Conservation (phyloP, 192 early-diverging fungal species). For the Gigaspora rosea region DNA sequence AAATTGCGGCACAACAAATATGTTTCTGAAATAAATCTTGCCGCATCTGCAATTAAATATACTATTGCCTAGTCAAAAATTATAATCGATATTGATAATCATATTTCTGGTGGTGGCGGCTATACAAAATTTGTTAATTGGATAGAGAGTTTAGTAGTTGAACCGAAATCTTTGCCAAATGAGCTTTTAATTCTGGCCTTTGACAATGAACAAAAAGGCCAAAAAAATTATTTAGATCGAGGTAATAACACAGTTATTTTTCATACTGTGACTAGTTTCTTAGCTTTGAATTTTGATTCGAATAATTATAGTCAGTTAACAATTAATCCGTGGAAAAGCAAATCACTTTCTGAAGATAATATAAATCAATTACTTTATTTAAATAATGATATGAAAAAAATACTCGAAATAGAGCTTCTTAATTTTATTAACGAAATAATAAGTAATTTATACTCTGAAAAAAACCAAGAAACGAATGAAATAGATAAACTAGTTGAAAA, state of each 20-base stretch:
- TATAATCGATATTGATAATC: conserved; percentile 8
- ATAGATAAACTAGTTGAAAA: background rate
- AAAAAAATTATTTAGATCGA: conserved; percentile 16
- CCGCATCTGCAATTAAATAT: too few relatives aligned
- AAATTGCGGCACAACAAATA: background rate
- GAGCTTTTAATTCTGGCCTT: conserved; percentile 15
- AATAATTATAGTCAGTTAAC: background rate
- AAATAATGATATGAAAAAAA: background rate
- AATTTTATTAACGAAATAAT: background rate
- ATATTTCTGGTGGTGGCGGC: background rate
- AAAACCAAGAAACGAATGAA: background rate
- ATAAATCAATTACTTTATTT: background rate
- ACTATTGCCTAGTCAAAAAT: too few relatives aligned
- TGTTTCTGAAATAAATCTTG: background rate
- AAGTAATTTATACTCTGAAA: background rate
- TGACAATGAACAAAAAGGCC: conserved; percentile 16
- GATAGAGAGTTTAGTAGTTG: background rate
- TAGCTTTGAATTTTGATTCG: background rate
- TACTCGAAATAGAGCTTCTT: background rate
- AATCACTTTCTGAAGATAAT: background rate
- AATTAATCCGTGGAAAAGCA: background rate
- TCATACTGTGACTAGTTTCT: too few relatives aligned
- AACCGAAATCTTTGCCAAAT: background rate
- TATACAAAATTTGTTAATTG: background rate
- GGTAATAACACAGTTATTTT: background rate